phyloP scores from a whole-genome alignment of 345 rosid species.

The Ricinus communis region DNA sequence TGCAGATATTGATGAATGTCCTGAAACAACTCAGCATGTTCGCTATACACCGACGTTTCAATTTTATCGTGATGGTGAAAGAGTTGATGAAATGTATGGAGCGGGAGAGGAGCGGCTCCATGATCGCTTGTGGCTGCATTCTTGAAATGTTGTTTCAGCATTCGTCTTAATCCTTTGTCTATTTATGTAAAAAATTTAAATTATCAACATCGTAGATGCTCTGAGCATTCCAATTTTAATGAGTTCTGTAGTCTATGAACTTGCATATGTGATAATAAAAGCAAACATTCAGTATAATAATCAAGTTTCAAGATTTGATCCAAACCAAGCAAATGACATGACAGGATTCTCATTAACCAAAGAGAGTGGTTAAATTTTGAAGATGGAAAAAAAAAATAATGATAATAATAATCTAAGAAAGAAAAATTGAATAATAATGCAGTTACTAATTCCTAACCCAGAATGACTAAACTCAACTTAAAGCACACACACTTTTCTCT shows the following conservation, averaged over 20 bases:
- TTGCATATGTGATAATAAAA: not conserved
- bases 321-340: not conserved
- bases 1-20: conserved; percentile 93
- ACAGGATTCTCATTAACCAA: conserved; percentile 8
- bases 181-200: not conserved
- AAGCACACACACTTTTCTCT: conserved; percentile 11
- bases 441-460: not conserved
- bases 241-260: not conserved
- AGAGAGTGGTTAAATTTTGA: not conserved
- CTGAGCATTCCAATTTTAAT: not conserved
- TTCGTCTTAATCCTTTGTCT: not conserved
- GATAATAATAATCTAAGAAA: not conserved
- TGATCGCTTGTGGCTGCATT: conserved; percentile 90
- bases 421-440: not conserved
- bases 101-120: conserved; percentile 85
- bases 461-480: not conserved
- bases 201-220: too few species aligned
- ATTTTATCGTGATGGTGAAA: conserved; percentile 79
- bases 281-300: not conserved
- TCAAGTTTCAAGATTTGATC: not conserved
- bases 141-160: conserved; percentile 37
- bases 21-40: conserved; percentile 74
- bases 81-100: conserved; percentile 93
- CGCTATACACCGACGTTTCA: conserved; percentile 93
- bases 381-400: not conserved